These are phyloP conservation scores for Debaryomyces robertsiae DNA, from an alignment of 1,139 yeast species.

Conservation along the genomic window DNA sequence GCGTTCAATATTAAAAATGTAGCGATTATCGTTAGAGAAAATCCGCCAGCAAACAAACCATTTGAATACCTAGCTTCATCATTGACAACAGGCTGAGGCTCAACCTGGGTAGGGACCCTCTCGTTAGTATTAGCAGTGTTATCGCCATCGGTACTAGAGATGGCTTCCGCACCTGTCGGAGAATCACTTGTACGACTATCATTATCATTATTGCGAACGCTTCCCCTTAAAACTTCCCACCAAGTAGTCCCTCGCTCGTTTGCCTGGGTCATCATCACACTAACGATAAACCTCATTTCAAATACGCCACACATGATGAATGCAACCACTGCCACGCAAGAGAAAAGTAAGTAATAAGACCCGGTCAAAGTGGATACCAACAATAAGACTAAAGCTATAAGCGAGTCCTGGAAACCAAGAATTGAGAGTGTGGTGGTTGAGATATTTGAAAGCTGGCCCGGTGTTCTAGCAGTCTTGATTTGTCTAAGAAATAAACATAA, in stretches of 20 bases:
- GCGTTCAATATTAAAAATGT: slow-evolving; percentile 62
- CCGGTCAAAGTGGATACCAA: slow-evolving; percentile 58
- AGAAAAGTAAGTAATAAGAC: slow-evolving; percentile 63
- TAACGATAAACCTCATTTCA: slow-evolving; percentile 74
- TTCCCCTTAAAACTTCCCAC: slow-evolving; percentile 64
- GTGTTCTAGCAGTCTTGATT: slow-evolving; percentile 71
- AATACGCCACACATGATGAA: slow-evolving; percentile 73
- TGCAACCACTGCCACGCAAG: slow-evolving; percentile 69
- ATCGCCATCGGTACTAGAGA: slow-evolving; percentile 13
- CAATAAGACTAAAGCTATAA: slow-evolving; percentile 62
- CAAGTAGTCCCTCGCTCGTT: slow-evolving; percentile 69
- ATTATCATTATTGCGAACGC: slow-evolving; percentile 19
- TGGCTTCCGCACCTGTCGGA: slow-evolving; percentile 14
- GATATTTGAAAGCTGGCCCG: slow-evolving; percentile 62
- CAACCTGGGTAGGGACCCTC: slow-evolving; percentile 15
- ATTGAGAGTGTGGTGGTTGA: slow-evolving; percentile 49
- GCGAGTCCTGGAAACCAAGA: slow-evolving; percentile 75
- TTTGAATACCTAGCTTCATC: slow-evolving; percentile 64
- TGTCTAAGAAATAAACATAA: slow-evolving; percentile 51
- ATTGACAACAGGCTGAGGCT: slow-evolving; percentile 17
- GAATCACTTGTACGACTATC: no score
- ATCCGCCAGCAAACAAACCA: slow-evolving; percentile 62
- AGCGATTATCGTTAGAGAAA: slow-evolving; percentile 59
- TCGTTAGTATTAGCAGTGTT: slow-evolving; percentile 14
- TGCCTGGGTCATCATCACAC: slow-evolving; percentile 69